These are phyloP conservation scores for Ophiocordyceps camponoti-rufipedis DNA, from an alignment of 2,329 filamentous ascomycete genomes.

Conservation along the genomic window DNA sequence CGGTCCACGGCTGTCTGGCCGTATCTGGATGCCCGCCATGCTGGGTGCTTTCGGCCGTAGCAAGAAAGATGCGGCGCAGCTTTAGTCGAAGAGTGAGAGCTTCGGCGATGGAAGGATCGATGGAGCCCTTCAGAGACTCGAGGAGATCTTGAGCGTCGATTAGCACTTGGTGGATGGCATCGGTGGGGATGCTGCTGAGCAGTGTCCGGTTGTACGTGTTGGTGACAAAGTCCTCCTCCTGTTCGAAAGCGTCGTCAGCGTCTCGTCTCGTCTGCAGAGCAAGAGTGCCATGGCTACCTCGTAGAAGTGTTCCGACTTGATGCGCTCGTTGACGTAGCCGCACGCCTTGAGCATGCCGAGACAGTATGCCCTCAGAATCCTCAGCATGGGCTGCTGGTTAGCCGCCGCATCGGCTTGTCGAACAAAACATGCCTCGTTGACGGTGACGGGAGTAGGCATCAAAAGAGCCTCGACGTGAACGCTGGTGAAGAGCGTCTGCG, in stretches of 20 bases:
- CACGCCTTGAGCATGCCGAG: constrained; percentile 71
- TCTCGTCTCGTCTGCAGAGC: neutral
- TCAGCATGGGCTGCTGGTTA: constrained; percentile 28
- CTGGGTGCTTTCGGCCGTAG: constrained; percentile 29
- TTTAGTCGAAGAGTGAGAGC: constrained; percentile 49
- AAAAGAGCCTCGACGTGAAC: constrained; percentile 75
- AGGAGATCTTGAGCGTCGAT: constrained; percentile 35
- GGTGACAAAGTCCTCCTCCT: constrained; percentile 94
- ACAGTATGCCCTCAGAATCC: constrained; percentile 70
- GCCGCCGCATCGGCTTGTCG: constrained; percentile 13
- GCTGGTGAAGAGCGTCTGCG: constrained; percentile 86
- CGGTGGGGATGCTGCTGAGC: constrained; percentile 41
- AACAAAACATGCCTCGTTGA: constrained; percentile 49
- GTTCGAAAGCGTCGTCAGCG: neutral
- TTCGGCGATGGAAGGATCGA: constrained; percentile 21
- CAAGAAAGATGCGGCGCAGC: constrained; percentile 46
- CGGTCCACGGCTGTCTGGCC: constrained; percentile 31
- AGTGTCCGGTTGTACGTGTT: constrained; percentile 74
- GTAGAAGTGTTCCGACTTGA: constrained; percentile 74
- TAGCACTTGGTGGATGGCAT: constrained; percentile 36
- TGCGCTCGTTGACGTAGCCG: constrained; percentile 55
- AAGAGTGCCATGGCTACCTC: constrained; percentile 35
- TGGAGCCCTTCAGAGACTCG: constrained; percentile 17
- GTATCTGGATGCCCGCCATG: constrained; percentile 25
- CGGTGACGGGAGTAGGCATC: constrained; percentile 43